These are phyloP conservation scores for Podaxis carcinomalis DNA, from an alignment of 768 basidiomycete genomes.

Conservation along the genomic window DNA sequence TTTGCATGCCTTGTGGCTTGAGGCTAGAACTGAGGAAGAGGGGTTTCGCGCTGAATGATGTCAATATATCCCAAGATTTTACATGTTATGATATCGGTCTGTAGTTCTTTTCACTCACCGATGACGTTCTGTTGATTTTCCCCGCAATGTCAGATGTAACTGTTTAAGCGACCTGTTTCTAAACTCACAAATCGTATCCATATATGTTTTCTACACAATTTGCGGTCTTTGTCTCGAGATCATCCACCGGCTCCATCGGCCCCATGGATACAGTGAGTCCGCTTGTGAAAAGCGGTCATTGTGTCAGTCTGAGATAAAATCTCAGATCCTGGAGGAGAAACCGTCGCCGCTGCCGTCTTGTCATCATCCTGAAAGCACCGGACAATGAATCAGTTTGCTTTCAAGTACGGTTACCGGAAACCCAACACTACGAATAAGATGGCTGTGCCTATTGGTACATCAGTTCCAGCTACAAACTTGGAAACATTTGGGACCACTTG, in stretches of 20 bases:
- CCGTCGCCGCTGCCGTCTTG: slow-evolving; percentile 1
- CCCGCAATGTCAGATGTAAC: not conserved
- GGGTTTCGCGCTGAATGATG: not conserved
- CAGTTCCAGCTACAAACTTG: slow-evolving; percentile 13
- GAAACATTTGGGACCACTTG: slow-evolving; percentile 13
- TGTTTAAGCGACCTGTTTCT: slow-evolving; percentile 7
- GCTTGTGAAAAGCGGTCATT: slow-evolving; percentile 3
- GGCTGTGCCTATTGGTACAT: slow-evolving; percentile 9
- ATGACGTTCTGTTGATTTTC: not conserved
- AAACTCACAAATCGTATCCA: not conserved
- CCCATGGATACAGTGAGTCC: slow-evolving; percentile 10
- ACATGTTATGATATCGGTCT: not conserved
- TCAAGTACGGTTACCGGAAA: slow-evolving; percentile 5
- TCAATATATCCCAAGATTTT: not conserved
- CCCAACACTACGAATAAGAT: slow-evolving; percentile 2
- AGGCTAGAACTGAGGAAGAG: slow-evolving; percentile 67
- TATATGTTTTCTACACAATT: slow-evolving; percentile 3
- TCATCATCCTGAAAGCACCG: slow-evolving; percentile 1
- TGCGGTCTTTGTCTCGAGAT: slow-evolving; percentile 1
- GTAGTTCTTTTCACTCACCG: not conserved
- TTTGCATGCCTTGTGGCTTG: slow-evolving; percentile 73
- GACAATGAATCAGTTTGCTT: slow-evolving; percentile 5
- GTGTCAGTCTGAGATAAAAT: slow-evolving; percentile 3
- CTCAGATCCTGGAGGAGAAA: slow-evolving; percentile 5
- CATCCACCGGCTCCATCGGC: slow-evolving; percentile 1